Base-by-base conservation (phyloP, 164 flowering plant genomes). In the Echeveria elegans region DNA sequence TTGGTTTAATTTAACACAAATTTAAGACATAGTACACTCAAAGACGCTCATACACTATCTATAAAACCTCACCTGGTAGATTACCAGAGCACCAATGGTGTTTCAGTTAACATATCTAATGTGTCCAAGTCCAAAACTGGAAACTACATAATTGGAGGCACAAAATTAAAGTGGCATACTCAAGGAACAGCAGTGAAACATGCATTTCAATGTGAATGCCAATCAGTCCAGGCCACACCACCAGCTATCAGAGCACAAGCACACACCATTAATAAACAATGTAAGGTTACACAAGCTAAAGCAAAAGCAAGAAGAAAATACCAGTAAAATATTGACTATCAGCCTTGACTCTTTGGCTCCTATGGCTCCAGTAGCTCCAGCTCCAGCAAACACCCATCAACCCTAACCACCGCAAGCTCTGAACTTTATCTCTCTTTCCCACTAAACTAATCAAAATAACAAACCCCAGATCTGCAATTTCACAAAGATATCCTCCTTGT, bases 321-420 rank as follows among this genome's bases (percentile, higher is more conserved):
- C 79, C 79, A 66, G 80, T 71, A 66, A 56, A 14, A 65, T 69
- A 71, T 26, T 76, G 65, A 61, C 65, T 75, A 19, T 74, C 81
- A 19, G 84, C 77, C 74, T 81, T 79, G 59, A 83, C 73, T 45
- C 72, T 73, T 24, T 73, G 78, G 76, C 56, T 50, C 26, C 23
- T 18, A 7, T 21, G 8, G 11, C 58, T 52, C 29, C 28, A 52
- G 58, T 52, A 52, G 58, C 87, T 83, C 66, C 73, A 52, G 58
- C 87, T 83, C 66, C 73, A 75, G 64, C 87, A 83, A 75, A 70
- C 68, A 65, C 87, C 86, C 86, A 83, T 83, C 68, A 34, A 56
- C 61, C 9, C 34, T 19, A 56, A 56, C 32, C 61, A 56, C 61
- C 61, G 5, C 61, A 56, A 56, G 32, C 32, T 26, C 32, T 56